Base-by-base conservation (phyloP, 2,329 filamentous ascomycete genomes). In the Bipolaris victoriae region DNA sequence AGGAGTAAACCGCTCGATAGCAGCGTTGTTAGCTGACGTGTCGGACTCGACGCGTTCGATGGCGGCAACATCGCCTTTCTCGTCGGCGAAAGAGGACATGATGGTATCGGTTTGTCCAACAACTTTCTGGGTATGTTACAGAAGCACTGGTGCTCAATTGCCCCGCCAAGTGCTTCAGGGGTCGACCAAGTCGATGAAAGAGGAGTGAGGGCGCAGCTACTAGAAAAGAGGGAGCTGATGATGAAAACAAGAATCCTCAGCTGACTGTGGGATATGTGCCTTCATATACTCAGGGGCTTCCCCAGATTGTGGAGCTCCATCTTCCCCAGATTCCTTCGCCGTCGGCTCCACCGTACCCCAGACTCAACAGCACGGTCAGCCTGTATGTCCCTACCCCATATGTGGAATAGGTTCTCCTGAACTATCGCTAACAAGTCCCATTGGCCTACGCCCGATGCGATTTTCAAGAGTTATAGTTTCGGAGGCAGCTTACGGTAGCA, bases 1-100 rank as follows among this genome's bases (percentile, higher is more conserved):
- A 11, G 63, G 64, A 18, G 66, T 68, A 44, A 64, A 67, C 3
- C 53, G 57, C 45, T 57, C 59, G 55, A 68, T 62, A 40, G 55
- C 56, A 15, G 61, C 63, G 55, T 66, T 49, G 52, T 58, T 65
- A 36, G 53, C 47, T 7, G 56, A 60, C 10, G 49, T 49, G 9
- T 58, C 45, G 15, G 66, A 62, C 26, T 64, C 61, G 37, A 66
- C 31, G 26, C 64, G 61, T 52, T 68, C 63, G 16, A 67, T 57
- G 54, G 63, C 55, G 16, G 39, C 33, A 20, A 62, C 39, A 16
- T 49, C 52, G 46, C 60, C 64, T 51, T 68, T 68, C 55, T 68
- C 66, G 15, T 67, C 64, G n/a, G 51, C 36, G 54, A 62, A 61
- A 39, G 61, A 63, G 7, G 62, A 20, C 62, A 64, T 64, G 52